phyloP scores from a whole-genome alignment of 192 early-diverging fungal species.

The Helicostylum pulchrum region DNA sequence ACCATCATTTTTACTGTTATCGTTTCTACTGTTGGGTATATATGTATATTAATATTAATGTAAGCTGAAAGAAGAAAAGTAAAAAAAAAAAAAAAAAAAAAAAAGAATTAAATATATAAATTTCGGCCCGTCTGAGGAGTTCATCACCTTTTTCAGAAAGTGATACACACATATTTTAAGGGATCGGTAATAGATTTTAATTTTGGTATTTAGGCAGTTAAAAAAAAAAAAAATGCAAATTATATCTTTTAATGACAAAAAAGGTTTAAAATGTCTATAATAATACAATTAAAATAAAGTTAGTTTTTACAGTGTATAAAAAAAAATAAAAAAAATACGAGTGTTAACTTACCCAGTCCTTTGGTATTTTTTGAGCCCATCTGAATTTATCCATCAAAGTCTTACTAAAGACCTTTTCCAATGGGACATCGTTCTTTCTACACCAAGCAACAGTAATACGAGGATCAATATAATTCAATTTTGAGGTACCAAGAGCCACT shows the following conservation, averaged over 20 bases:
- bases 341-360: slow-evolving; percentile 54
- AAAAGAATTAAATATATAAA: slow-evolving; percentile 2
- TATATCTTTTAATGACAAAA: too few relatives aligned
- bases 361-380: slow-evolving; percentile 84
- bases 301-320: background rate
- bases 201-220: too few relatives aligned
- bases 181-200: too few relatives aligned
- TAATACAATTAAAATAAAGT: background rate
- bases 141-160: too few relatives aligned
- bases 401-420: slow-evolving; percentile 92
- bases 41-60: slow-evolving; percentile 2
- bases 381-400: slow-evolving; percentile 93
- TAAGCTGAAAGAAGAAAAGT: background rate
- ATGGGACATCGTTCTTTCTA: slow-evolving; percentile 79
- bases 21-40: background rate
- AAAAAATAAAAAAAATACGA: background rate
- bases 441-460: slow-evolving; percentile 95
- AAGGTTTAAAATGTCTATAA: too few relatives aligned
- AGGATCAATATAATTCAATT: slow-evolving; percentile 99
- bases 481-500: slow-evolving; percentile 92
- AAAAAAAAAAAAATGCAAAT: background rate
- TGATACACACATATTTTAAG: too few relatives aligned
- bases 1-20: background rate
- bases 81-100: background rate
- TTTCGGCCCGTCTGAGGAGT: too few relatives aligned